Base-by-base conservation (phyloP, 495 filamentous ascomycete genomes). In the Penicillium lividum region DNA sequence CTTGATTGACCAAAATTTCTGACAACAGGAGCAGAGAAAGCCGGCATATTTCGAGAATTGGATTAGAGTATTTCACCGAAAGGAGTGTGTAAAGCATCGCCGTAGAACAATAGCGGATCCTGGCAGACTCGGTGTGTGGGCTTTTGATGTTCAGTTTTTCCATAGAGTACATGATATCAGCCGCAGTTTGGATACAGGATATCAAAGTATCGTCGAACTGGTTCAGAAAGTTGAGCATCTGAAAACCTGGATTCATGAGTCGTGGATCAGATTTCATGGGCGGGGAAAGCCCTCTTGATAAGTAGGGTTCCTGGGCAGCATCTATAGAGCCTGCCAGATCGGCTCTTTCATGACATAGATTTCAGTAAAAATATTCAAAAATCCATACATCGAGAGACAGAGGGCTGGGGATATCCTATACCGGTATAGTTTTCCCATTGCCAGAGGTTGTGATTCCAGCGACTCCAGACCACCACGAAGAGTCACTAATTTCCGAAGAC, bases 271-370 rank as follows among this genome's bases (percentile, higher is more conserved):
- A 11, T 29, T 28, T 30, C 8, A 28, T 22, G 42, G 18, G 11
- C 0, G 11, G 27, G 29, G 30, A 30, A n/a, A 49, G 29, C 8
- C 11, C 22, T 6, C 18, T 49, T 16, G 33, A 49, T 22, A 56
- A 49, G 22, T 56, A 56, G 0, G 54, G 54, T 5, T 7, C 11
- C 13, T 36, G 45, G 5, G 16, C 44, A 6, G 54, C 54, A 56
- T 56, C 54, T 18, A 56, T 34, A 3, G 43, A 56, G 31, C 54
- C 54, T n/a, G 28, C 31, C 8, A 56, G 33, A 49, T 56, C 54
- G 5, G 54, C 54, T 7, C 54, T 56, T 52, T 11, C n/a, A 31
- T 5, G n/a, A 40, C 27, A 40, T 5, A 36, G 7, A 33, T 22
- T 22, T 22, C 22, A 22, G 22, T 22, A 22, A 22, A 22, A 22